Evolutionary conservation across 2,329 filamentous ascomycete species (phyloP).

Genomic region (Trichothecium sympodiale): DNA sequence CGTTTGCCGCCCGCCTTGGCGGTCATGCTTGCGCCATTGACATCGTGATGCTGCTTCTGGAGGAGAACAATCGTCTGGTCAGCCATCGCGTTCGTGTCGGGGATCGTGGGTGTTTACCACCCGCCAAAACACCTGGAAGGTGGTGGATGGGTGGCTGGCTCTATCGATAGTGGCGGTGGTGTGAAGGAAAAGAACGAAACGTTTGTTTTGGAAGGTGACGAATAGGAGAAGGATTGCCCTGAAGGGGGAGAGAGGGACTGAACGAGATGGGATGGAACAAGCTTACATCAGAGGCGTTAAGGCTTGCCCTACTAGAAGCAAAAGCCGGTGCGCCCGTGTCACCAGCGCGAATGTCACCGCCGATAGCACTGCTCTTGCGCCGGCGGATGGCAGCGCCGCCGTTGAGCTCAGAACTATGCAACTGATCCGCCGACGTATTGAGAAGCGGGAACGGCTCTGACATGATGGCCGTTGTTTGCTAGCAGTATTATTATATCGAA

Average conservation of each 20-base stretch:
- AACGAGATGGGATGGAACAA: not conserved
- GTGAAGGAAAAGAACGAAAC: constrained; percentile 4
- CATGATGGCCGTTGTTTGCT: constrained; percentile 28
- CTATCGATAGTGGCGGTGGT: no score
- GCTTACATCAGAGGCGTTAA: constrained; percentile 11
- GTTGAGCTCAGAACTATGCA: constrained; percentile 19
- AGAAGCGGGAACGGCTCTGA: constrained; percentile 45
- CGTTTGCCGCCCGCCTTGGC: no score
- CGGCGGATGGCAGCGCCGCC: constrained; percentile 18
- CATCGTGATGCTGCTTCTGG: not conserved
- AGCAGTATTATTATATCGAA: no score
- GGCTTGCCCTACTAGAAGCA: constrained; percentile 38
- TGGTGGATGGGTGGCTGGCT: no score
- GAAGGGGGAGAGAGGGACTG: not conserved
- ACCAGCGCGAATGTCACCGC: constrained; percentile 38
- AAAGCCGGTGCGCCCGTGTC: constrained; percentile 45
- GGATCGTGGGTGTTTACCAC: no score
- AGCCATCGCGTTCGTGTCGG: no score
- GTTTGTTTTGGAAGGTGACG: no score
- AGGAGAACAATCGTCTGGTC: no score
- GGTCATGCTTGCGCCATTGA: no score
- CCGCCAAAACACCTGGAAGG: no score
- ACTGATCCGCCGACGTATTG: constrained; percentile 37
- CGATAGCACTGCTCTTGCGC: constrained; percentile 43
- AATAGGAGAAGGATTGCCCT: not conserved